Evolutionary conservation across 2,329 filamentous ascomycete genomes (phyloP), one percentile per base, ranked within the genome.

Genomic region (Beauveria bassiana): DNA sequence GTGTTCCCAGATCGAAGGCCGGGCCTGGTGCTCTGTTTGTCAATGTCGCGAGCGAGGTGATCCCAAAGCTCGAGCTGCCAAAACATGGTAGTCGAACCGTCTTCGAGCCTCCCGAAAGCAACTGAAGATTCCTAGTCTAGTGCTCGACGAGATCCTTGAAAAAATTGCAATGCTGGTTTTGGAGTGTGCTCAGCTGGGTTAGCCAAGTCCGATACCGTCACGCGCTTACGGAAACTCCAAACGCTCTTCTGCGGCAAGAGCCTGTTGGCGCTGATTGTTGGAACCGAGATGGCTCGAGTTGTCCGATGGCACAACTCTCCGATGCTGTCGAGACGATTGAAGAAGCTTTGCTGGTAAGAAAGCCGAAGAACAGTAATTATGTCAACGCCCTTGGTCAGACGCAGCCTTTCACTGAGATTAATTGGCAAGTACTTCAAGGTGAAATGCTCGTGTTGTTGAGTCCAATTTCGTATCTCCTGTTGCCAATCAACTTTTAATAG

Each of bases 251-350:
- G 79, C 4, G 80, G 78, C 5, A 81, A 68, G 62, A 85, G 81
- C 72, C 84, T 77, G 63, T 75, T 80, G 55, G 82, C 78, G 51
- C 79, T 81, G 26, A 84, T 71, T n/a, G 80, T 83, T 64, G 82
- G 80, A 12, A 83, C 74, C 14, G 79, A 77, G 18, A 80, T 77
- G 61, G 81, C 78, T 18, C 75, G 75, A 62, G 78, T 75, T 12
- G 77, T 71, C 65, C 77, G 74, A 61, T 79, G 78, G 65, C 78
- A 79, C 65, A 81, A 79, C 8, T 78, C 77, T 7, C 79, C 81
- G 2, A 73, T 67, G 49, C 69, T 71, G 64, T 84, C 81, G 14
- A 85, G 71, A 66, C 79, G 76, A 31, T 78, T 68, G 63, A 84
- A 80, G 61, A 82, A 80, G 14, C 74, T 71, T 57, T 73, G 71